Evolutionary conservation across 106 monocot genomes (phyloP).

Genomic region (Acorus gramineus): DNA sequence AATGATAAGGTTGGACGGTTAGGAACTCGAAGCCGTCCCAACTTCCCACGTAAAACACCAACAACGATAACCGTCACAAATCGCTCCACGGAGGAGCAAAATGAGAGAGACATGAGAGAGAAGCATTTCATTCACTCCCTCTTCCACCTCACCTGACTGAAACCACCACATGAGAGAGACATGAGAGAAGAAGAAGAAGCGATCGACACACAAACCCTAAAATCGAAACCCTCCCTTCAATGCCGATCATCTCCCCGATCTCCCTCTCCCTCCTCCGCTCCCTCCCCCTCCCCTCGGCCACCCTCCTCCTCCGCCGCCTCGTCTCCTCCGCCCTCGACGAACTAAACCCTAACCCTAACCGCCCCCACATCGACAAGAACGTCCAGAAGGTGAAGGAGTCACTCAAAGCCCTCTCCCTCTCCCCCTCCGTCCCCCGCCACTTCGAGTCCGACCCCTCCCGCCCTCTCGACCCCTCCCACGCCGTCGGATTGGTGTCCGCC

Average conservation of each 20-base stretch:
- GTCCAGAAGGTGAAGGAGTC: conserved; percentile 37
- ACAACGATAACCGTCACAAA: no score
- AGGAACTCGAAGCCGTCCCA: no score
- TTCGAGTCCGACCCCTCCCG: neutral
- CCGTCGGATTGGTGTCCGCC: conserved; percentile 73
- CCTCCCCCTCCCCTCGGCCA: neutral
- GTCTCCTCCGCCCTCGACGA: conserved; percentile 1
- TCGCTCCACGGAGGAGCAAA: no score
- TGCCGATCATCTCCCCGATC: neutral
- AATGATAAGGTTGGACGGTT: no score
- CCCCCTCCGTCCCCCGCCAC: conserved; percentile 2
- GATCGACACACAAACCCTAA: no score
- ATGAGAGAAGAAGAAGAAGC: no score
- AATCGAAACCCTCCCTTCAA: no score
- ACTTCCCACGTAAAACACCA: no score
- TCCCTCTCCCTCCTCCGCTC: neutral
- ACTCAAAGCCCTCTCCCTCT: conserved; percentile 6
- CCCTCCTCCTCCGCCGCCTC: conserved; percentile 3
- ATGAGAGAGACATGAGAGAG: no score
- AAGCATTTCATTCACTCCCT: no score
- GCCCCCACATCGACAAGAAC: conserved; percentile 33
- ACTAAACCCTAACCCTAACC: neutral
- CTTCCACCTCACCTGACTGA: no score
- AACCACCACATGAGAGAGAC: no score
- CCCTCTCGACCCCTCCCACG: conserved; percentile 64